Evolutionary conservation across 1,284 basidiomycete genomes (phyloP), one percentile per base, ranked within the genome.

Genomic region (Apiotrichum gracile): DNA sequence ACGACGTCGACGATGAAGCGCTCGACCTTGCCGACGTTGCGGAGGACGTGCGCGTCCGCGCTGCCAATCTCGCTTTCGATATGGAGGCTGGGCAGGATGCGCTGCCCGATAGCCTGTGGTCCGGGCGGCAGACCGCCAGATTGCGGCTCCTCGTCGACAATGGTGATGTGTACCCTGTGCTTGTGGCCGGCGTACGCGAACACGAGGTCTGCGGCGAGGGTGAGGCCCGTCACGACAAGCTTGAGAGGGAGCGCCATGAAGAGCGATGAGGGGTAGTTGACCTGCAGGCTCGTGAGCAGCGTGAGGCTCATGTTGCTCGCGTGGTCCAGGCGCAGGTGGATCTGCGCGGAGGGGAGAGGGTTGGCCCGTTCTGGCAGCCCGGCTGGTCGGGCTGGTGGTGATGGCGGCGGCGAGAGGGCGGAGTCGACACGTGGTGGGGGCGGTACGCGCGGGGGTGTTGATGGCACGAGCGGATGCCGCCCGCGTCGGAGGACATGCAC

Each of bases 11-110:
- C 86, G 47, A 97, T 88, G 72, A 98, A 98, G 52, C 87, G 81
- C 75, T 98, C 96, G 31, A 99, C 90, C 60, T 96, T 86, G 4
- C 90, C 92, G 19, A 98, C 96, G 63, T 99, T 98, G 71, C 91
- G 88, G 62, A 99, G 73, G 3, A 96, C 89, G 77, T 97, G 93
- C 62, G 93, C 96, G 70, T 97, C 92, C 26, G 86, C 79, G 78
- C 97, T 90, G 1, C 96, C 96, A 48, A 99, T 94, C 76, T 96
- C 91, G 68, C 87, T 91, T 74, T 99, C 94, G 68, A 99, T 92
- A 62, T 86, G 83, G 52, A 97, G 86, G n/a, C 84, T 83, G 1
- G 90, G 90, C n/a, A 99, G 77, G 26, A 99, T 77, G 24, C 88
- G 81, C 64, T 88, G 84, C 0, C 92, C 94, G 3, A 89, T 79